These are phyloP conservation scores for Citrus cavaleriei DNA, from an alignment of 345 rosid genomes.

Conservation along the genomic window DNA sequence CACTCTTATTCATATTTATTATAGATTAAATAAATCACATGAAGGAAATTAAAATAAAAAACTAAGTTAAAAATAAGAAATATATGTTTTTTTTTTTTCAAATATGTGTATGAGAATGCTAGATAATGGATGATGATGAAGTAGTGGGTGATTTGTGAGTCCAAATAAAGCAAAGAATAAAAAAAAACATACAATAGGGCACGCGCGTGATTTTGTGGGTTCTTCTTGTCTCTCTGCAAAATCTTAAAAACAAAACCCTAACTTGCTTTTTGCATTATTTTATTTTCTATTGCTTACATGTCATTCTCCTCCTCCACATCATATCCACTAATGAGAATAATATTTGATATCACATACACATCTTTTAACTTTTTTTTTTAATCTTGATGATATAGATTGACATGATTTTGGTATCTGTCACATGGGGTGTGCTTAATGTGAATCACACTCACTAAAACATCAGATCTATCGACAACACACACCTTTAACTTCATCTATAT, in stretches of 20 bases:
- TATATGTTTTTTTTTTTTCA: no score
- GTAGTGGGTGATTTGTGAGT: constrained; percentile 8
- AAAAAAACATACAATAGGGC: not conserved
- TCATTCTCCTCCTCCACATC: constrained; percentile 16
- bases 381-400: not conserved
- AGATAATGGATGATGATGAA: constrained; percentile 3
- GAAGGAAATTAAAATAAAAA: no score
- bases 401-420: not conserved
- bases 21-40: no score
- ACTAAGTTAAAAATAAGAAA: no score
- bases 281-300: constrained; percentile 2
- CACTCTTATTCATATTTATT: no score
- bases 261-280: not conserved
- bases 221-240: constrained; percentile 6
- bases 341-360: not conserved
- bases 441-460: not conserved
- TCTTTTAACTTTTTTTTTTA: no score
- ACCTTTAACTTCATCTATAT: not conserved
- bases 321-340: constrained; percentile 4
- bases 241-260: not conserved
- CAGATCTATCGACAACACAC: not conserved
- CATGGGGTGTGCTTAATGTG: constrained; percentile 11
- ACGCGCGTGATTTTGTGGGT: constrained; percentile 16
- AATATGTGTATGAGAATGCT: not conserved
- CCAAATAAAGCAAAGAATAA: constrained; percentile 11